Conservation (phyloP, 2,329 filamentous ascomycete species). For the Hypoxylon sp. region DNA sequence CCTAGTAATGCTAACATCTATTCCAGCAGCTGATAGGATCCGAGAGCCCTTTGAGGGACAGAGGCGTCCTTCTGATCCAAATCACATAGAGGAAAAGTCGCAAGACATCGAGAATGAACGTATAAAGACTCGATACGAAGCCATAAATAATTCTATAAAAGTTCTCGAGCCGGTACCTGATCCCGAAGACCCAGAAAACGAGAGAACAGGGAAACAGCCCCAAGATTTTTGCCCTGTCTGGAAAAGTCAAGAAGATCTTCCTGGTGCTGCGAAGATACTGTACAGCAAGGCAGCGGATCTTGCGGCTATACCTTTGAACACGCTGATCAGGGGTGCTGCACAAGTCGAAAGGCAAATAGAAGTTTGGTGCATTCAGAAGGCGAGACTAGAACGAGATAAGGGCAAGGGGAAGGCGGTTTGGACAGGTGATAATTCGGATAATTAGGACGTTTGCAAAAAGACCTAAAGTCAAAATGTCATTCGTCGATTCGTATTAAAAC, state of each 20-base stretch:
- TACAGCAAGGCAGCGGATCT: slow-evolving; percentile 60
- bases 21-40: slow-evolving; percentile 47
- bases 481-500: neutral
- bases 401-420: slow-evolving; percentile 44
- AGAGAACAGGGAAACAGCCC: slow-evolving; percentile 48
- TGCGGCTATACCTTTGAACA: slow-evolving; percentile 55
- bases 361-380: slow-evolving; percentile 53
- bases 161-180: slow-evolving; percentile 33
- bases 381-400: slow-evolving; percentile 47
- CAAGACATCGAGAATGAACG: slow-evolving; percentile 21
- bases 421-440: slow-evolving; percentile 29
- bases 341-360: slow-evolving; percentile 58
- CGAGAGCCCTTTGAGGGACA: slow-evolving; percentile 47
- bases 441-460: neutral
- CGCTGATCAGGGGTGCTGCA: slow-evolving; percentile 56
- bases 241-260: slow-evolving; percentile 60
- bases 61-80: slow-evolving; percentile 29
- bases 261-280: slow-evolving; percentile 58
- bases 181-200: slow-evolving; percentile 35
- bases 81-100: slow-evolving; percentile 3
- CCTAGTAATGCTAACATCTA: slow-evolving; percentile 8
- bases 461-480: neutral
- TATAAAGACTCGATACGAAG: slow-evolving; percentile 43
- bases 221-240: slow-evolving; percentile 54
- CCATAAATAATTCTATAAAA: slow-evolving; percentile 41